Percentiles rank a stretch among this genome's conserved stretches.
phyloP scores from a whole-genome alignment of 768 basidiomycete species.

The Amyloporia xantha region DNA sequence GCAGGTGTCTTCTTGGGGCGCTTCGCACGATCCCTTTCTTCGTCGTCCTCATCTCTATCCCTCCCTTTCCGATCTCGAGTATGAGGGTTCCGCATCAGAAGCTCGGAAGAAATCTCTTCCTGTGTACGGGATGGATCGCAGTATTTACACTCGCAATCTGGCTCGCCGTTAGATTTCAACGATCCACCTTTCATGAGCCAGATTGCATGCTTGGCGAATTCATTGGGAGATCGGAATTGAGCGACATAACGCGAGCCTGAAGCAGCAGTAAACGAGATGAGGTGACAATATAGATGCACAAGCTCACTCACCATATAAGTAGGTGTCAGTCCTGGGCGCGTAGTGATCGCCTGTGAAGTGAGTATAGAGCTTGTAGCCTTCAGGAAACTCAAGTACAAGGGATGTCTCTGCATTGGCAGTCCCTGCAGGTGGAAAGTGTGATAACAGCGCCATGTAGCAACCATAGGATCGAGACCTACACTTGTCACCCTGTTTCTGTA shows the following conservation, averaged over 20 bases:
- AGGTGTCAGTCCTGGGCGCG: constrained; percentile 15
- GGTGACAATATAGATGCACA: background rate
- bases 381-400: constrained; percentile 12
- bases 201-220: constrained; percentile 18
- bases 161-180: constrained; percentile 8
- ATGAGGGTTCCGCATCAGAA: constrained; percentile 4
- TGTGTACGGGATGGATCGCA: constrained; percentile 15
- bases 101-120: constrained; percentile 13
- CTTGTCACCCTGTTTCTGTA: constrained; percentile 1
- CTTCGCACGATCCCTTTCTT: no score
- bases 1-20: constrained; percentile 1
- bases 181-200: constrained; percentile 19
- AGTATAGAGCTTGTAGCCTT: constrained; percentile 15
- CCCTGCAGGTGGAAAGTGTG: background rate
- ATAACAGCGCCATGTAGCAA: background rate
- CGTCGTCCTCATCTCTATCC: constrained; percentile 1
- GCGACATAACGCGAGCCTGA: constrained; percentile 13
- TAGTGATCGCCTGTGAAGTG: constrained; percentile 18
- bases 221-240: constrained; percentile 20
- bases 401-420: background rate
- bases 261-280: background rate
- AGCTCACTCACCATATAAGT: constrained; percentile 17
- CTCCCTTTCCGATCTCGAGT: background rate
- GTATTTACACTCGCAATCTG: constrained; percentile 20
- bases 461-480: constrained; percentile 9